Conservation (phyloP, 1,284 basidiomycete species). For the Cystobasidium sp. region DNA sequence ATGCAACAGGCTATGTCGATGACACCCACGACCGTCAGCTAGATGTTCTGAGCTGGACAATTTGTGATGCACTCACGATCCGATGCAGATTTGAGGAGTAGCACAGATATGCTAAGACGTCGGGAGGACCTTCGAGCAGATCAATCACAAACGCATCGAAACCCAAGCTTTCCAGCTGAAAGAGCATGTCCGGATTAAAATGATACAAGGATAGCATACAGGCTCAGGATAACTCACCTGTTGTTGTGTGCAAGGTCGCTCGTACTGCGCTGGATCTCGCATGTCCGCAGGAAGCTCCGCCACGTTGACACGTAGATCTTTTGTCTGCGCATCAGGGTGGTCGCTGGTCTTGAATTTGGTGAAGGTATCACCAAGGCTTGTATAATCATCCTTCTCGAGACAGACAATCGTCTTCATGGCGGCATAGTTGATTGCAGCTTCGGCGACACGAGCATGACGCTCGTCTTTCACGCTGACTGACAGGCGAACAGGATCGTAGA, state of each 20-base stretch:
- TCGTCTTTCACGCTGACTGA: slow-evolving; percentile 69
- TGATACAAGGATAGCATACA: not conserved
- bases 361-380: slow-evolving; percentile 69
- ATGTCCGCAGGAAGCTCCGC: slow-evolving; percentile 49
- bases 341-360: slow-evolving; percentile 47
- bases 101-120: slow-evolving; percentile 59
- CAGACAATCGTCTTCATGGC: slow-evolving; percentile 82
- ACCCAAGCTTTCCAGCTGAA: slow-evolving; percentile 66
- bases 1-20: slow-evolving; percentile 35
- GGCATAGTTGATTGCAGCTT: slow-evolving; percentile 68
- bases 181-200: not conserved
- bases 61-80: slow-evolving; percentile 44
- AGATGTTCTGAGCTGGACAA: not conserved
- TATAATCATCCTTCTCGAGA: slow-evolving; percentile 82
- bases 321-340: slow-evolving; percentile 60
- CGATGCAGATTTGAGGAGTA: slow-evolving; percentile 50
- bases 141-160: slow-evolving; percentile 87
- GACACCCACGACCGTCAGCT: not conserved
- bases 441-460: slow-evolving; percentile 71
- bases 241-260: slow-evolving; percentile 65
- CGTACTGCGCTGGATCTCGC: slow-evolving; percentile 44
- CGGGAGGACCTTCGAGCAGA: slow-evolving; percentile 62
- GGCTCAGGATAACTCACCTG: slow-evolving; percentile 60
- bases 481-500: slow-evolving; percentile 84
- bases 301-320: slow-evolving; percentile 54